Evolutionary conservation across 441 rosid genomes (phyloP), one percentile per base, ranked within the genome.

Genomic region (Brassica balearica): DNA sequence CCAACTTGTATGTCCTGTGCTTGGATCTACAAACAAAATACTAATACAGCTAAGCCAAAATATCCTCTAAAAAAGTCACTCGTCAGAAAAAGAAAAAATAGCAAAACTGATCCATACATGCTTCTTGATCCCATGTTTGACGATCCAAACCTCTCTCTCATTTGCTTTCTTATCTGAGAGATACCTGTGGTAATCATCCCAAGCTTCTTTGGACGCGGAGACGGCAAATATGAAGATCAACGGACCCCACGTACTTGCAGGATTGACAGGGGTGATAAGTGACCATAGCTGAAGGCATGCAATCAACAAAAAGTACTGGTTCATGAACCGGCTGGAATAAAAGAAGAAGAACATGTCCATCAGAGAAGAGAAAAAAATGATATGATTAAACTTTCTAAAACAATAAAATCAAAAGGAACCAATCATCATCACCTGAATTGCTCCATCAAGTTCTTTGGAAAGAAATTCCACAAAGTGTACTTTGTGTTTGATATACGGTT

Each of bases 251-350:
- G 99, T 96, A 80, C 99, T 96, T 59, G 98, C 99, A 74, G 99
- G 99, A 84, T 94, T 96, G 55, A 96, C 99, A 25, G 99, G 99
- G 79, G 99, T 96, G 72, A 96, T 96, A 36, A 96, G 98, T 19
- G 99, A 88, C 99, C 99, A 96, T 46, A 96, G 91, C 88, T 96
- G 99, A 82, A 96, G 99, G 91, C 99, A 96, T 20, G 99, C 99
- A 83, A 96, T 96, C 90, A 96, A 85, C 85, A 96, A 82, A 87
- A 96, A 96, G 75, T 96, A 94, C 87, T 96, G 98, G 88, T 96
- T 96, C 98, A 94, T 94, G 72, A 96, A 96, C 85, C 98, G 98
- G 90, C 99, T 96, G 97, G 7, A 23, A 92, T 23, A 22, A 8
- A 23, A 36, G 19, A 2, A 51, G 19, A 79, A 15, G 1, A 55